Base-by-base conservation (phyloP, 352 stramenopile species). In the Globisporangium iwayamae region DNA sequence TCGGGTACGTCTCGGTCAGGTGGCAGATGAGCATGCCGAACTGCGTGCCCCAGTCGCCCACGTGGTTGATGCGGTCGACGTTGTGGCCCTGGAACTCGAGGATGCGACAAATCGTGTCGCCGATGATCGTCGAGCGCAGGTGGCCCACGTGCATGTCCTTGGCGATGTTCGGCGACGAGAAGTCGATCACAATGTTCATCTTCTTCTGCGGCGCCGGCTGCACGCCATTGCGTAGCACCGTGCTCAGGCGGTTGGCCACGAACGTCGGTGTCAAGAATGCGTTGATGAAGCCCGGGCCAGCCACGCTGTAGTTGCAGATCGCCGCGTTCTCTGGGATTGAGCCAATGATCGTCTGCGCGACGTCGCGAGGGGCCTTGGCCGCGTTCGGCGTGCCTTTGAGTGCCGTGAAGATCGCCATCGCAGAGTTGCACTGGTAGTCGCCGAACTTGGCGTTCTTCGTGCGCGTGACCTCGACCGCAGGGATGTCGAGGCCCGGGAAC, bases 21-120 rank as follows among this genome's bases (percentile, higher is more conserved):
- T 99, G 98, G 72, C 98, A 96, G 76, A 99, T 99, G 13, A 99
- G 86, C 98, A 99, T 99, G 48, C 98, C 98, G 70, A 99, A 99
- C 77, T 99, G 98, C 14, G 87, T 93, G 43, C 87, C 87, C 87
- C 84, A 93, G 71, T 95, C 87, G 16, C 87, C 87, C 16, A 94
- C 79, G 80, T 95, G 87, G 74, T 93, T 95, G 38, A 94, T 86
- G 32, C 87, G 85, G 57, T 76, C 65, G n/a, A 95, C 87, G 36
- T 93, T 71, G 72, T 93, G 78, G 68, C 73, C 80, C 66, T 94
- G 85, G 72, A 95, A 95, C 62, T 95, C 87, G n/a, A 95, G 68
- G 60, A 95, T 89, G 38, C 84, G 83, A 68, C 82, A 88, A 67
- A 96, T 92, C 11, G 85, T 89, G 69, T 96, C 87, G 52, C 87